Evolutionary conservation across 352 stramenopile genomes (phyloP).

Genomic region (Pythium rhizo-oryzae): DNA sequence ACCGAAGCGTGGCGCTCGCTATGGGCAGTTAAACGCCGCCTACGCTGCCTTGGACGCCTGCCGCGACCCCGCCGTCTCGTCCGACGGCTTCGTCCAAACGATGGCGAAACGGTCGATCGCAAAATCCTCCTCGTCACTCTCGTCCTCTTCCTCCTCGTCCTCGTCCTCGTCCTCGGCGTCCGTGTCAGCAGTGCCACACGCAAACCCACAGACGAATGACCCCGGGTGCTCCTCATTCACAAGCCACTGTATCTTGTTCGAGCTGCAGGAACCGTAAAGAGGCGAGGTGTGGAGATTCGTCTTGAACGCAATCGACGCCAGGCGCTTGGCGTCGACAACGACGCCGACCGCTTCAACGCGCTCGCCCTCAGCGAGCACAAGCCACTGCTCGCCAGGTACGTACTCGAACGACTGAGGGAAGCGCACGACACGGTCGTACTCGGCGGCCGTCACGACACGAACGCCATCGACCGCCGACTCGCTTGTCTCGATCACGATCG

Average conservation of each 20-base stretch:
- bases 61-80: neutral
- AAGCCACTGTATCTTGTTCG: neutral
- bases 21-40: too few species aligned
- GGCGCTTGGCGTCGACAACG: neutral
- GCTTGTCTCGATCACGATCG: neutral
- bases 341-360: slow-evolving; percentile 7
- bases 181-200: neutral
- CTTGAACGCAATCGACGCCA: slow-evolving; percentile 2
- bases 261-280: neutral
- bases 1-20: too few species aligned
- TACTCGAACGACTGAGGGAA: neutral
- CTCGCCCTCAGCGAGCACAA: slow-evolving; percentile 6
- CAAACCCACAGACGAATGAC: neutral
- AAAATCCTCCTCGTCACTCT: neutral
- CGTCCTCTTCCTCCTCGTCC: neutral
- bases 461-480: neutral
- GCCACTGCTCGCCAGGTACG: slow-evolving; percentile 7
- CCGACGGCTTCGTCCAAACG: neutral
- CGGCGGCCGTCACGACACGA: neutral
- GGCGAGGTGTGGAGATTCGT: neutral
- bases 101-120: neutral
- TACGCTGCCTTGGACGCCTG: neutral
- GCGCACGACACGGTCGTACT: slow-evolving; percentile 1
- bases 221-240: neutral
- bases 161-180: too few species aligned